Evolutionary conservation across 768 basidiomycete species (phyloP).

Genomic region (Infundibulicybe gibba): DNA sequence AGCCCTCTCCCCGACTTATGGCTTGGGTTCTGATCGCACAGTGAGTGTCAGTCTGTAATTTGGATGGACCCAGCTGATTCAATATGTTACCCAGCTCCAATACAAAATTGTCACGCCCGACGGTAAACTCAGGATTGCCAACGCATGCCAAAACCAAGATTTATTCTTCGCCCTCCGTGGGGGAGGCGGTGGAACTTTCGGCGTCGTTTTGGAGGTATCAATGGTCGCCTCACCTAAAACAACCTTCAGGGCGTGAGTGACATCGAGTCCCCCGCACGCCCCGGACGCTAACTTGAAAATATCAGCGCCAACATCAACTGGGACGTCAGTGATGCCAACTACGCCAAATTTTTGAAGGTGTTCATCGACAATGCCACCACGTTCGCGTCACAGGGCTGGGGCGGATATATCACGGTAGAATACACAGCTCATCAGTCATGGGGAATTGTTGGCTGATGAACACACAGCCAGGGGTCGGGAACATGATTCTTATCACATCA

Average conservation of each 20-base stretch:
- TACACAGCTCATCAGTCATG: too few relatives aligned
- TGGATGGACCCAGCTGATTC: not conserved
- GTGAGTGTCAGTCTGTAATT: constrained; percentile 19
- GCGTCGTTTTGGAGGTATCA: constrained; percentile 35
- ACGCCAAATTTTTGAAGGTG: too few relatives aligned
- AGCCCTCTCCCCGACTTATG: constrained; percentile 38
- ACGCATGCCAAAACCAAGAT: constrained; percentile 46
- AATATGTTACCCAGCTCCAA: constrained; percentile 28
- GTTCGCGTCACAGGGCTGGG: constrained; percentile 47
- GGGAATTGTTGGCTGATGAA: too few relatives aligned
- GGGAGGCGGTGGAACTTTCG: constrained; percentile 45
- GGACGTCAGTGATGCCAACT: constrained; percentile 1
- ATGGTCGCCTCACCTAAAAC: constrained; percentile 34
- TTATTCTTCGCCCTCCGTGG: constrained; percentile 53
- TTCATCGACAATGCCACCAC: constrained; percentile 23
- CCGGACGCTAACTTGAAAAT: not conserved
- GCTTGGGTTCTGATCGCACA: constrained; percentile 42
- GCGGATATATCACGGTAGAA: constrained; percentile 9
- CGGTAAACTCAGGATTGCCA: constrained; percentile 39
- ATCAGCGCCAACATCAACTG: not conserved
- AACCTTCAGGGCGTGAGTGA: constrained; percentile 21
- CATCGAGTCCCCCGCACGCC: too few relatives aligned
- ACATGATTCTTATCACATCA: too few relatives aligned
- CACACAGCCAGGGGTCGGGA: too few relatives aligned
- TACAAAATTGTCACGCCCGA: constrained; percentile 53